A percentile compares a stretch with the other conserved stretches of the same genome.
Evolutionary conservation across 306 rosid species (phyloP).

Genomic region (Sicyos baderoa): DNA sequence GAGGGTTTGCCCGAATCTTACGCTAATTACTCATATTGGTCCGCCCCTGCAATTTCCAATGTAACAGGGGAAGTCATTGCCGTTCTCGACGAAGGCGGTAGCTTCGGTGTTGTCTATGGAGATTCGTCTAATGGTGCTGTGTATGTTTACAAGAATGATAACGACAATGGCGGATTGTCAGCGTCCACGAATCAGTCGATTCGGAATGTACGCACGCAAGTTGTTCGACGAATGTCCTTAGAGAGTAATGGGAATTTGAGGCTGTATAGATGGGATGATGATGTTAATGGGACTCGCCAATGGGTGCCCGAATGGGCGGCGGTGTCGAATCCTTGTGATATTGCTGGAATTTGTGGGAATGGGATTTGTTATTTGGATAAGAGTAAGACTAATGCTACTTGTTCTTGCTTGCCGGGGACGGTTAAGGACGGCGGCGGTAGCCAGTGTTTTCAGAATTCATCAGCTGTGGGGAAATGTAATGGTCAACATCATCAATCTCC

Average conservation of each 20-base stretch:
- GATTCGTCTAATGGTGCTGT: slow-evolving; percentile 75
- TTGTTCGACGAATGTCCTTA: slow-evolving; percentile 50
- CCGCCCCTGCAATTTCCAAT: slow-evolving; percentile 76
- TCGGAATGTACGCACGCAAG: slow-evolving; percentile 18
- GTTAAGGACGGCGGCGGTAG: slow-evolving; percentile 37
- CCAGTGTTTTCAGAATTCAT: slow-evolving; percentile 64
- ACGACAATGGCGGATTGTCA: slow-evolving; percentile 59
- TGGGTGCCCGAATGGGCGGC: slow-evolving; percentile 98
- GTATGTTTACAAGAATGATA: slow-evolving; percentile 66
- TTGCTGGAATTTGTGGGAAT: slow-evolving; percentile 89
- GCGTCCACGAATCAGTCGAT: slow-evolving; percentile 38
- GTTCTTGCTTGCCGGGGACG: slow-evolving; percentile 80
- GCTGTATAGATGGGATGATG: slow-evolving; percentile 70
- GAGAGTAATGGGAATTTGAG: slow-evolving; percentile 74
- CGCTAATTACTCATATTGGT: slow-evolving; percentile 78
- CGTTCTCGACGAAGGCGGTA: slow-evolving; percentile 68
- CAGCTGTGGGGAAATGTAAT: slow-evolving; percentile 53
- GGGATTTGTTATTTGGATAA: slow-evolving; percentile 66
- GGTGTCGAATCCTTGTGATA: slow-evolving; percentile 75
- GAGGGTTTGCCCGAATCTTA: slow-evolving; percentile 39
- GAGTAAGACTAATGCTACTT: slow-evolving; percentile 63
- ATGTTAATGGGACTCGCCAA: slow-evolving; percentile 71
- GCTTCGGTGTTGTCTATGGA: slow-evolving; percentile 87
- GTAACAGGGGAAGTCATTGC: slow-evolving; percentile 77
- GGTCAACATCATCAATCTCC: slow-evolving; percentile 26